Evolutionary conservation across 2,329 filamentous ascomycete species (phyloP).

Genomic region (Fusarium sp.): DNA sequence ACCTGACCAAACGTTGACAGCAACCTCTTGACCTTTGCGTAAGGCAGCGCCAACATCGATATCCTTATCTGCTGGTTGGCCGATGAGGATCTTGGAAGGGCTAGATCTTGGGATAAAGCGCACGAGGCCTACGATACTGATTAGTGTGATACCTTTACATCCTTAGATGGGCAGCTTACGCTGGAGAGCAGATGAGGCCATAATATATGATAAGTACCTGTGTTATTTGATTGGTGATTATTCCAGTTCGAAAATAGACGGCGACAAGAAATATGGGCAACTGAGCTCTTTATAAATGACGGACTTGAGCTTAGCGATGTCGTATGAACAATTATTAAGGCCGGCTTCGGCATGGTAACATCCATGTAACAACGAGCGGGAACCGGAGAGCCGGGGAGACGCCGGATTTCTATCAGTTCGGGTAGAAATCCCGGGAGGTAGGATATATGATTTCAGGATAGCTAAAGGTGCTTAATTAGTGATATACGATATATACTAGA

Average conservation of each 20-base stretch:
- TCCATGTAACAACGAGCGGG: conserved; percentile 16
- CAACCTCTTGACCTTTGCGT: conserved; percentile 65
- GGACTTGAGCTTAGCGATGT: conserved; percentile 4
- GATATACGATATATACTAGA: neutral
- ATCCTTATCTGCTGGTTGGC: conserved; percentile 63
- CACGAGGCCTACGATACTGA: conserved; percentile 61
- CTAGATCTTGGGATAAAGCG: conserved; percentile 67
- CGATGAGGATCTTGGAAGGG: conserved; percentile 61
- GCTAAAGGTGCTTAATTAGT: neutral
- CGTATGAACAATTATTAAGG: conserved; percentile 3
- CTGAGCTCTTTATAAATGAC: conserved; percentile 23
- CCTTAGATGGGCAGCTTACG: conserved; percentile 17
- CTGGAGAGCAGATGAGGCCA: conserved; percentile 40
- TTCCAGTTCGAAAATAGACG: neutral
- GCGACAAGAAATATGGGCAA: neutral
- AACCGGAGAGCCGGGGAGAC: conserved; percentile 14
- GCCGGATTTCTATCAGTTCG: conserved; percentile 21
- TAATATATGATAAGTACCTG: neutral
- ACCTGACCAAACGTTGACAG: conserved; percentile 67
- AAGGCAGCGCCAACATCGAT: conserved; percentile 69
- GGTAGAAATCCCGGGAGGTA: neutral
- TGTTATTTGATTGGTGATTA: neutral
- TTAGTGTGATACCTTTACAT: neutral
- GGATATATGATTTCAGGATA: neutral
- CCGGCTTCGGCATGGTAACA: conserved; percentile 29